Conservation (phyloP, 2,329 filamentous ascomycete species). For the Pyrenochaeta sp. region DNA sequence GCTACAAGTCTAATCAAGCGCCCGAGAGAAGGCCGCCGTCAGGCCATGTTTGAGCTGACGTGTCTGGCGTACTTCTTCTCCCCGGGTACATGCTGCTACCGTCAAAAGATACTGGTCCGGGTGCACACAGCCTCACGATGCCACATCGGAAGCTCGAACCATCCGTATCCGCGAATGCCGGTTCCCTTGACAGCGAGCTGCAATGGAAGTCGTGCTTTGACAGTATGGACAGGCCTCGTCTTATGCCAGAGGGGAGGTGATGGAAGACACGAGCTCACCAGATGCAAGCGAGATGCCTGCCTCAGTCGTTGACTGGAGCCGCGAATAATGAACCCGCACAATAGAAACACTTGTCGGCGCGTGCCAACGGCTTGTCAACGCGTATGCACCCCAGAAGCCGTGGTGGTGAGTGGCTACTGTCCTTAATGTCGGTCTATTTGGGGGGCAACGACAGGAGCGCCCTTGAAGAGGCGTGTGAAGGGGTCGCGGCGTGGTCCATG, state of each 20-base stretch:
- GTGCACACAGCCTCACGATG: conserved; percentile 4
- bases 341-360: conserved; percentile 10
- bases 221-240: neutral
- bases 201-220: neutral
- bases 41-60: no score
- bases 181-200: neutral
- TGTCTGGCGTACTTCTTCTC: no score
- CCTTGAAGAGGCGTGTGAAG: conserved; percentile 1
- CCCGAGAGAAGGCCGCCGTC: neutral
- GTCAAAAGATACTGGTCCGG: no score
- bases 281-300: neutral
- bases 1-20: neutral
- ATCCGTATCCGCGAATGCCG: conserved; percentile 1
- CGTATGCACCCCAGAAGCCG: conserved; percentile 14
- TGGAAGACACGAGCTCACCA: neutral
- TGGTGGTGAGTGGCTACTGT: conserved; percentile 12
- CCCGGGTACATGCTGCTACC: no score
- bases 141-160: conserved; percentile 1
- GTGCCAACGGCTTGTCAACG: conserved; percentile 15
- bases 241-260: neutral
- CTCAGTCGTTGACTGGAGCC: neutral
- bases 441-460: conserved; percentile 2
- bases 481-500: conserved; percentile 14
- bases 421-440: conserved; percentile 10
- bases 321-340: conserved; percentile 1